Conservation (phyloP, 139 green algal species). For the Monoraphidium neglectum region DNA sequence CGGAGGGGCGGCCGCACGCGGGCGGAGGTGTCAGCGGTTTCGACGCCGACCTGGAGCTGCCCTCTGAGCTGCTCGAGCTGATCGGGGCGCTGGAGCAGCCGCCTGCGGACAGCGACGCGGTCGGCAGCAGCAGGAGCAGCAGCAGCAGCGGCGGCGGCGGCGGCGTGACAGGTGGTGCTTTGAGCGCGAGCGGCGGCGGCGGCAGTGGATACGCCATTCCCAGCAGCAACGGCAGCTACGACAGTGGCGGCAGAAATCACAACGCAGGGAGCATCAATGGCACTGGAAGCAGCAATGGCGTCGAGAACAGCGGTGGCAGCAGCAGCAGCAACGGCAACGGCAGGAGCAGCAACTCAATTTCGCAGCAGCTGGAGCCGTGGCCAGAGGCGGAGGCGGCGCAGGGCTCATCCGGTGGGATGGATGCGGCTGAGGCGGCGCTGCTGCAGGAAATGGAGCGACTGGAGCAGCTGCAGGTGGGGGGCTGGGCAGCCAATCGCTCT, state of each 20-base stretch:
- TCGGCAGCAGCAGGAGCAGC: no score
- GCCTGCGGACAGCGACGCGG: neutral
- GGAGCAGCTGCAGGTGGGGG: no score
- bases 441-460: no score
- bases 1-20: neutral
- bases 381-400: no score
- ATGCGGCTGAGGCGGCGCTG: no score
- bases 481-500: no score
- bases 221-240: neutral
- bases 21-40: neutral
- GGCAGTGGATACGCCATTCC: neutral
- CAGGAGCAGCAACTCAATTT: conserved; percentile 6
- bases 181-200: neutral
- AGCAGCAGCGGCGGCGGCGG: neutral
- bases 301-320: neutral
- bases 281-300: neutral
- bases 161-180: neutral
- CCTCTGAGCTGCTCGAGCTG: neutral
- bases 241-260: no score
- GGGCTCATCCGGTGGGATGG: no score
- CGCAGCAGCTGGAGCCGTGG: no score
- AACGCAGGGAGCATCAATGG: neutral
- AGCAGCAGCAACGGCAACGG: conserved; percentile 5
- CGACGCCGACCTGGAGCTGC: neutral
- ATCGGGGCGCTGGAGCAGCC: neutral